Conservation (phyloP, 2,329 filamentous ascomycete genomes). For the Fusarium bulbicola region DNA sequence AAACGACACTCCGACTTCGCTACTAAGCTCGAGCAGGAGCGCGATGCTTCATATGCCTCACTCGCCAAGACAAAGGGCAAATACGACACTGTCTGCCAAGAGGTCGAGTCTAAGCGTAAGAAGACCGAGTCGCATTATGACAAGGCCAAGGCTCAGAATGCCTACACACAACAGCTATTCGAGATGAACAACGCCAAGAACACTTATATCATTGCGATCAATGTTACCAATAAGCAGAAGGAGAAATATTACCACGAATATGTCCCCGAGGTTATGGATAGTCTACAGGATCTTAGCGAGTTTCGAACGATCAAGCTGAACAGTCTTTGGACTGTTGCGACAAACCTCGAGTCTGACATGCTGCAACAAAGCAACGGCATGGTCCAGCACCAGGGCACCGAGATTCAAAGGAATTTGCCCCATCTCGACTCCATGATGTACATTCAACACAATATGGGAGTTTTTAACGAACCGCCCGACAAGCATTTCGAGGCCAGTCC, state of each 20-base stretch:
- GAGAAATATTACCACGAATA: conserved; percentile 98
- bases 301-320: conserved; percentile 88
- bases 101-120: conserved; percentile 93
- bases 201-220: conserved; percentile 95
- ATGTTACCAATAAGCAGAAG: conserved; percentile 97
- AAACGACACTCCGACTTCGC: conserved; percentile 92
- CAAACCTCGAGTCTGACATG: conserved; percentile 81
- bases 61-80: conserved; percentile 91
- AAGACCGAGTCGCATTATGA: conserved; percentile 96
- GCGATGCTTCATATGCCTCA: conserved; percentile 84
- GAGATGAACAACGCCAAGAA: conserved; percentile 99
- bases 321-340: conserved; percentile 82
- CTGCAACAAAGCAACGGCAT: conserved; percentile 77
- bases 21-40: conserved; percentile 86
- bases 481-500: conserved; percentile 93
- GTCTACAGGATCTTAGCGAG: conserved; percentile 92
- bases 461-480: conserved; percentile 85
- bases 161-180: conserved; percentile 89
- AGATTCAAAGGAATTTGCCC: conserved; percentile 89
- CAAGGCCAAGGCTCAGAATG: conserved; percentile 88
- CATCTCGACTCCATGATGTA: conserved; percentile 98
- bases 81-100: conserved; percentile 92
- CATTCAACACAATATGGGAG: conserved; percentile 85
- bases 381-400: conserved; percentile 76
- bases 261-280: conserved; percentile 90